Conservation (phyloP, 345 rosid genomes). For the Mallotus nudiflorus region DNA sequence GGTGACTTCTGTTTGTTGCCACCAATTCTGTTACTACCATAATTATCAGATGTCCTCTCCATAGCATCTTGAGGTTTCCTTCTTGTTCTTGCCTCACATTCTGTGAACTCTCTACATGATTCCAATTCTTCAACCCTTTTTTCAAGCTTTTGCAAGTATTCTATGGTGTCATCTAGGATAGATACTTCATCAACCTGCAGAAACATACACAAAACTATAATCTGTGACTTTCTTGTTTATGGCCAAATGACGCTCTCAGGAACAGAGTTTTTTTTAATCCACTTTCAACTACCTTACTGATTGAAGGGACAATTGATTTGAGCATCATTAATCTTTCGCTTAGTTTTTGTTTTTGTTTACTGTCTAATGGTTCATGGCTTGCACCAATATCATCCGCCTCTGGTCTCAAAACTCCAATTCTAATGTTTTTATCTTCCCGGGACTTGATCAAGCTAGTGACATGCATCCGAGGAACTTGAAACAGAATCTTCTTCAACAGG, state of each 20-base stretch:
- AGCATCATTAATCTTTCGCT: conserved; percentile 56
- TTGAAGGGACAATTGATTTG: conserved; percentile 69
- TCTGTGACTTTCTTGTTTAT: background rate
- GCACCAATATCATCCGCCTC: conserved; percentile 49
- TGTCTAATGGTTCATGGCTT: conserved; percentile 47
- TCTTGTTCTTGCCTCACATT: conserved; percentile 37
- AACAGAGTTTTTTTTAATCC: background rate
- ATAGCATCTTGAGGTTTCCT: conserved; percentile 46
- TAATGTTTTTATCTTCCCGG: conserved; percentile 35
- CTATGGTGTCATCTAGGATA: conserved; percentile 77
- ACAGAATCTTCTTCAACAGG: conserved; percentile 69
- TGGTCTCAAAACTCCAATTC: conserved; percentile 38
- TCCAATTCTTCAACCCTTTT: conserved; percentile 68
- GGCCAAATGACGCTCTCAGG: background rate
- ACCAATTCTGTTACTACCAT: conserved; percentile 31
- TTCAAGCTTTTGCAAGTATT: conserved; percentile 65
- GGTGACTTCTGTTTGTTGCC: conserved; percentile 28
- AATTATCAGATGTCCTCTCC: conserved; percentile 67
- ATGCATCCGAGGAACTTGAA: conserved; percentile 70
- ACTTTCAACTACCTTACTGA: conserved; percentile 56
- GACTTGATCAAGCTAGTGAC: conserved; percentile 35
- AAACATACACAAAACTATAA: conserved; percentile 4
- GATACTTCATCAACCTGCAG: conserved; percentile 71
- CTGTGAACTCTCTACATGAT: conserved; percentile 40
- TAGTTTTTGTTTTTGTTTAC: conserved; percentile 50